These are phyloP conservation scores for Acorus calamus DNA, from an alignment of 106 monocot genomes.

Conservation along the genomic window DNA sequence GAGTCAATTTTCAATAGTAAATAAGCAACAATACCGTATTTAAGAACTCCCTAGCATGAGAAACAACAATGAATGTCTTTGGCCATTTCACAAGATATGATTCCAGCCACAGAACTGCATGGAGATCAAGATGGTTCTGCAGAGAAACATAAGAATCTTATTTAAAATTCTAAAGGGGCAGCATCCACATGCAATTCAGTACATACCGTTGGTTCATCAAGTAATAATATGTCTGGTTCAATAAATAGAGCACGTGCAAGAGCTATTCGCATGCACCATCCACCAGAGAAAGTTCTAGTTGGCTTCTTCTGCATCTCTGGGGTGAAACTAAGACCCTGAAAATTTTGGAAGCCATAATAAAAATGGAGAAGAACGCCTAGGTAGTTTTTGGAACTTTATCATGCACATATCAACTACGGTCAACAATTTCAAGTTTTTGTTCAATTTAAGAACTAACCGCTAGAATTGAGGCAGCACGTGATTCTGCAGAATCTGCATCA, in stretches of 20 bases:
- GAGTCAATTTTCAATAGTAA: not conserved
- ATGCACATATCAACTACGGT: not conserved
- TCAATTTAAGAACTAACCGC: slow-evolving; percentile 47
- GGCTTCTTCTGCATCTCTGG: slow-evolving; percentile 80
- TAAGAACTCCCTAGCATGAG: slow-evolving; percentile 95
- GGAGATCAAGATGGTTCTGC: slow-evolving; percentile 99
- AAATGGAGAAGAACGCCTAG: no score
- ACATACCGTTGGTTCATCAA: slow-evolving; percentile 97
- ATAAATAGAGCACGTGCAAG: slow-evolving; percentile 94
- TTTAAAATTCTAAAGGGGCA: not conserved
- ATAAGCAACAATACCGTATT: slow-evolving; percentile 56
- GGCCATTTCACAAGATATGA: slow-evolving; percentile 87
- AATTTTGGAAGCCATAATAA: slow-evolving; percentile 1
- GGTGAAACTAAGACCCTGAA: slow-evolving; percentile 98
- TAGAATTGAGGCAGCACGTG: slow-evolving; percentile 95
- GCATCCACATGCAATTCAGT: slow-evolving; percentile 1
- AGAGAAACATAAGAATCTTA: slow-evolving; percentile 9
- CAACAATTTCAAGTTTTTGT: not conserved
- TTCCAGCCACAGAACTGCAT: slow-evolving; percentile 96
- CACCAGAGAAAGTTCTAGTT: slow-evolving; percentile 91
- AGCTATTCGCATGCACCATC: slow-evolving; percentile 99
- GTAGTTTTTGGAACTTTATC: no score
- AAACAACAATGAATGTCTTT: slow-evolving; percentile 97
- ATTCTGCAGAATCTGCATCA: slow-evolving; percentile 89
- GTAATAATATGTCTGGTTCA: slow-evolving; percentile 92